Percentiles rank a stretch among this genome's conserved stretches.
phyloP scores from a whole-genome alignment of 306 rosid species.

The Acacia acuminata region DNA sequence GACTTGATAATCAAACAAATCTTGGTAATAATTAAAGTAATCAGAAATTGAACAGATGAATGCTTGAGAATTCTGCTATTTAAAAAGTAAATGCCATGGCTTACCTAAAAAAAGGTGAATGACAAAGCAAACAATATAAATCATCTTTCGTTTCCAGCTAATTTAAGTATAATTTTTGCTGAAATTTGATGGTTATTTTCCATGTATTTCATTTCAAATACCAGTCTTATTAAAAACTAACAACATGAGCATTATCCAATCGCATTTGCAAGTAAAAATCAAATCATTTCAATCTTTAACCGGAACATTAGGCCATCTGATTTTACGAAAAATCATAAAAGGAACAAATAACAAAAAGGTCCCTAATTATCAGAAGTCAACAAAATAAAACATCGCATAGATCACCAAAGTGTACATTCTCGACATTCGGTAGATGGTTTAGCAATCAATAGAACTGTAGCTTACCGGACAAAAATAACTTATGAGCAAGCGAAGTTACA shows the following conservation, averaged over 20 bases:
- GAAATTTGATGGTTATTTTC: neutral
- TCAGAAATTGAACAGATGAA: neutral
- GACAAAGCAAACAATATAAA: neutral
- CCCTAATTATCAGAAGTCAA: neutral
- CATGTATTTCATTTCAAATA: neutral
- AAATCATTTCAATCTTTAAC: neutral
- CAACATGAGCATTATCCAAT: neutral
- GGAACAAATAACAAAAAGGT: neutral
- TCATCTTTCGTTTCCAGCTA: slow-evolving; percentile 5
- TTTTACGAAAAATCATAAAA: slow-evolving; percentile 6
- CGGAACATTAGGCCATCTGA: slow-evolving; percentile 3
- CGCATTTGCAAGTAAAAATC: slow-evolving; percentile 4
- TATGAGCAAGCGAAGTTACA: slow-evolving; percentile 72
- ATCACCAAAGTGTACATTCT: neutral
- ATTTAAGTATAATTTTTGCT: neutral
- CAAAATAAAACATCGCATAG: neutral
- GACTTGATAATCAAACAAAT: neutral
- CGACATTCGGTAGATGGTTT: slow-evolving; percentile 8
- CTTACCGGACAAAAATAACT: slow-evolving; percentile 78
- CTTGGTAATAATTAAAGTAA: slow-evolving; percentile 5
- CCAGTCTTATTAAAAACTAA: neutral
- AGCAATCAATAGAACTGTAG: slow-evolving; percentile 14
- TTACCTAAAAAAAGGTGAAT: neutral
- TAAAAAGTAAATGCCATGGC: neutral
- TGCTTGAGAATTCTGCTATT: neutral